Conservation (phyloP, 192 early-diverging fungal genomes). For the Dissophora ornata region DNA sequence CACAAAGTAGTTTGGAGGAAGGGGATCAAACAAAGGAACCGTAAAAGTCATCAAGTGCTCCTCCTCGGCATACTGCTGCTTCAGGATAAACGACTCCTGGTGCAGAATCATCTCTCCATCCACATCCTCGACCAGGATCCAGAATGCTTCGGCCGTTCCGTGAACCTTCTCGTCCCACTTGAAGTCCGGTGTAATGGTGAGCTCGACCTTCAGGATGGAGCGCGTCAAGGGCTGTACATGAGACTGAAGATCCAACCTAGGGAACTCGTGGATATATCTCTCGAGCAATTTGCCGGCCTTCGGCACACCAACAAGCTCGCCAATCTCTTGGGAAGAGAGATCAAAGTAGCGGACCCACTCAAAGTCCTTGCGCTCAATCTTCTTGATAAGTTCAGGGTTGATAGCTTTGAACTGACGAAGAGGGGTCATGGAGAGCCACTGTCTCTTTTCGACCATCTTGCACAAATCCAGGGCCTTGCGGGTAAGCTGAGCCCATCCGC, state of each 20-base stretch:
- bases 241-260: slow-evolving; percentile 89
- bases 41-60: slow-evolving; percentile 92
- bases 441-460: slow-evolving; percentile 97
- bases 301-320: slow-evolving; percentile 87
- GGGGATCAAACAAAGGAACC: slow-evolving; percentile 89
- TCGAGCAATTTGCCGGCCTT: slow-evolving; percentile 92
- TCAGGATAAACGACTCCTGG: slow-evolving; percentile 92
- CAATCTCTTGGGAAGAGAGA: slow-evolving; percentile 90
- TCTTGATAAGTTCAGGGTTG: slow-evolving; percentile 83
- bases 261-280: slow-evolving; percentile 92
- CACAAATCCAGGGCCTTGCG: slow-evolving; percentile 91
- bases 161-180: slow-evolving; percentile 91
- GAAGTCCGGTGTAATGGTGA: slow-evolving; percentile 95
- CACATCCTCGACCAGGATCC: slow-evolving; percentile 95
- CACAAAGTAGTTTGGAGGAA: slow-evolving; percentile 98
- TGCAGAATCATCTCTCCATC: slow-evolving; percentile 91
- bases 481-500: slow-evolving; percentile 94
- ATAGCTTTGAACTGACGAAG: slow-evolving; percentile 90
- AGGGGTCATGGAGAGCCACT: slow-evolving; percentile 97
- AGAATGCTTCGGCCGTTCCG: slow-evolving; percentile 89
- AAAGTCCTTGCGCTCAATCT: slow-evolving; percentile 93
- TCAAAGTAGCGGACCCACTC: slow-evolving; percentile 97
- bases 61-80: slow-evolving; percentile 82
- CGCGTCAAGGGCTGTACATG: slow-evolving; percentile 95
- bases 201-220: slow-evolving; percentile 88